Percentiles rank a stretch among this genome's conserved stretches.
Conservation (phyloP, 768 basidiomycete genomes). For the Gloeopeniophorella convolvens region DNA sequence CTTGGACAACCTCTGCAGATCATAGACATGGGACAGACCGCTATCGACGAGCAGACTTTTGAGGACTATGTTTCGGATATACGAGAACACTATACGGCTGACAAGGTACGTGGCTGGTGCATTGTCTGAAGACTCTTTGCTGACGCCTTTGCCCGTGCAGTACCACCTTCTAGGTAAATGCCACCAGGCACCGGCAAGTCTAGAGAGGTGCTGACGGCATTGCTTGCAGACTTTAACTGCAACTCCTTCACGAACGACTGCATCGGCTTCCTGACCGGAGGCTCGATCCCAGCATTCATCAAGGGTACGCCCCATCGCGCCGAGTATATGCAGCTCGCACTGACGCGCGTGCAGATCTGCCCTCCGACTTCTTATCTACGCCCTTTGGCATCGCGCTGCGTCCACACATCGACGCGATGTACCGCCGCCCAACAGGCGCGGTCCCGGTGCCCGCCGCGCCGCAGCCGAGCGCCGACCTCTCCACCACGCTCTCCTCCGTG, state of each 20-base stretch:
- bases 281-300: slow-evolving; percentile 74
- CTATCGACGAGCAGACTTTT: slow-evolving; percentile 80
- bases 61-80: slow-evolving; percentile 76
- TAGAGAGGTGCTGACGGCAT: slow-evolving; percentile 1
- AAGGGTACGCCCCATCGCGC: slow-evolving; percentile 45
- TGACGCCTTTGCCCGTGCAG: slow-evolving; percentile 34
- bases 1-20: slow-evolving; percentile 69
- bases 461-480: slow-evolving; percentile 35
- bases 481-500: slow-evolving; percentile 49
- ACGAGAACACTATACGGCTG: slow-evolving; percentile 76
- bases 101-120: slow-evolving; percentile 52
- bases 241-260: slow-evolving; percentile 92
- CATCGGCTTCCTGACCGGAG: slow-evolving; percentile 80
- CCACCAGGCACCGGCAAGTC: background rate
- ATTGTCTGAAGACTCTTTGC: background rate
- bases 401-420: slow-evolving; percentile 92
- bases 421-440: slow-evolving; percentile 46
- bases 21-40: slow-evolving; percentile 72
- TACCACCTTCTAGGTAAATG: slow-evolving; percentile 76
- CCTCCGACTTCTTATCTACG: slow-evolving; percentile 80
- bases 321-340: background rate
- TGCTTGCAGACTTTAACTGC: slow-evolving; percentile 75
- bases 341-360: slow-evolving; percentile 45
- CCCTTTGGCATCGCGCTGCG: slow-evolving; percentile 82
- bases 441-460: slow-evolving; percentile 28